These are phyloP conservation scores for Podospora tetraspora DNA, from an alignment of 495 filamentous ascomycete genomes.

Conservation along the genomic window DNA sequence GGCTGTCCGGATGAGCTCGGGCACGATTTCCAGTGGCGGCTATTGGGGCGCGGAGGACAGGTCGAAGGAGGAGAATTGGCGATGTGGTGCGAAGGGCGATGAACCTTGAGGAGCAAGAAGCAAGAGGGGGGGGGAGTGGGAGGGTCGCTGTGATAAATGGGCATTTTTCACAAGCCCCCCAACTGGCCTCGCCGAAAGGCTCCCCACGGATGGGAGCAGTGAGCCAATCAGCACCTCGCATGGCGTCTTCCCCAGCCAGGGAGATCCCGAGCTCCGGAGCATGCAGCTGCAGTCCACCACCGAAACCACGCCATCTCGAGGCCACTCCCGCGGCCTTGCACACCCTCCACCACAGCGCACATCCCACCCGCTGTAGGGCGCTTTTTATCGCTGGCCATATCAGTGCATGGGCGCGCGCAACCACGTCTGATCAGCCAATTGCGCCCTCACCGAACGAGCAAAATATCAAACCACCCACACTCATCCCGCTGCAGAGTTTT, in stretches of 20 bases:
- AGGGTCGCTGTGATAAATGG: constrained; percentile 13
- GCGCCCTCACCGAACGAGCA: constrained; percentile 1
- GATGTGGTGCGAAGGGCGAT: neutral
- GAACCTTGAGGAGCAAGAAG: neutral
- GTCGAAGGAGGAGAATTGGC: constrained; percentile 30
- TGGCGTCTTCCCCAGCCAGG: neutral
- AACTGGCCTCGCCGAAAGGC: constrained; percentile 8
- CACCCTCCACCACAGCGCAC: neutral
- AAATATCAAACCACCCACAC: neutral
- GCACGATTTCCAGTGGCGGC: constrained; percentile 3
- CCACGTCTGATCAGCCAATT: neutral
- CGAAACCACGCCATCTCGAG: constrained; percentile 16
- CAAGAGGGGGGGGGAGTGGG: neutral
- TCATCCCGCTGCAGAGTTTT: neutral
- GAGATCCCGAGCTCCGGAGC: constrained; percentile 11
- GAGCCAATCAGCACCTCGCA: constrained; percentile 12
- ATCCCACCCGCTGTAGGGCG: neutral
- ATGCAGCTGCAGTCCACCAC: constrained; percentile 5
- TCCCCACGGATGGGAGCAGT: neutral
- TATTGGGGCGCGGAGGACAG: constrained; percentile 20
- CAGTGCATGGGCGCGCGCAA: neutral
- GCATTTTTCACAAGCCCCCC: constrained; percentile 19
- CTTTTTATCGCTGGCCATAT: neutral
- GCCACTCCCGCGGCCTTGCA: constrained; percentile 10
- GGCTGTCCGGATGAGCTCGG: constrained; percentile 18